Evolutionary conservation across 2,329 filamentous ascomycete genomes (phyloP), one percentile per base, ranked within the genome.

Genomic region (Chrysoporthe cubensis): DNA sequence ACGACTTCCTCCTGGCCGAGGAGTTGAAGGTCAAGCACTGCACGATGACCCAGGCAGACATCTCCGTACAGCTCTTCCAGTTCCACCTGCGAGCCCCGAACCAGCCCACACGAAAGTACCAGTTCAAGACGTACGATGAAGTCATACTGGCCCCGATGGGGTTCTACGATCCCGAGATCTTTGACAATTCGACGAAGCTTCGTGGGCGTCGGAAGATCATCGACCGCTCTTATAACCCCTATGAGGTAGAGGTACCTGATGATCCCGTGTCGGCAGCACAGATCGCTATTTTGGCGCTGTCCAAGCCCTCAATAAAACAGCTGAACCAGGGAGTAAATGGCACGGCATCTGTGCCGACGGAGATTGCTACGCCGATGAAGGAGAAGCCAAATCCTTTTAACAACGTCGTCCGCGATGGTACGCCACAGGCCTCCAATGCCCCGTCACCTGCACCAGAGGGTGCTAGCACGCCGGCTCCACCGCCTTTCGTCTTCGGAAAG

Each of bases 101-200:
- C 64, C 90, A 97, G 76, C 91, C 96, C 63, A 99, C 96, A 1
- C 87, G 90, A 71, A 97, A 97, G 79, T 98, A 97, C 79, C 88
- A 90, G 52, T 98, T 97, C 85, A 98, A 98, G 83, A 94, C 92
- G 0, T 99, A 98, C 75, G 96, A 99, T 73, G 96, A 98, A 78
- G 91, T 96, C 32, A 92, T 97, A 73, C 85, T 99, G n/a, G 91
- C 96, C 0, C 91, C 94, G 0, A 93, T 97, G 90, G 94, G 94
- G n/a, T 92, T 94, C 74, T 97, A 96, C 78, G 91, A 95, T 69
- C 95, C 96, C 0, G 83, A 87, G 2, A 91, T 97, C 65, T 97
- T 98, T 73, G 93, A 97, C 76, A 91, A 94, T 73, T 88, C 86
- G 40, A 81, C 86, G 46, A 99, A 99, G 81, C 86, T 98, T 13